phyloP scores from a whole-genome alignment of 352 stramenopile species.

The Phytophthora colocasiae region DNA sequence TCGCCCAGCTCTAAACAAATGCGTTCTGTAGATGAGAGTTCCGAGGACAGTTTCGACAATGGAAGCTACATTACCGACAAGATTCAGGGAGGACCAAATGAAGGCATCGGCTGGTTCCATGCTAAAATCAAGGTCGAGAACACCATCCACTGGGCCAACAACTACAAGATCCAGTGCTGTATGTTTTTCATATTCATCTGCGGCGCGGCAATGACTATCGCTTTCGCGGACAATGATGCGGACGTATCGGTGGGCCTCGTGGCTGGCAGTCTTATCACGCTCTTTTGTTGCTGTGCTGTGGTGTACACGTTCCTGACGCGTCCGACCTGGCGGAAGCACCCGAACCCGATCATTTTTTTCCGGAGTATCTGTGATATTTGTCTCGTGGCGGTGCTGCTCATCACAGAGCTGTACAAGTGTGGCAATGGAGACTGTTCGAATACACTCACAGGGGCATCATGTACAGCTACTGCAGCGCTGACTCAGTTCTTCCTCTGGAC shows the following conservation, averaged over 20 bases:
- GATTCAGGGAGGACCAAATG: conserved; percentile 49
- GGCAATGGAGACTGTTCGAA: conserved; percentile 42
- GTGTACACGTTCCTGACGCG: conserved; percentile 84
- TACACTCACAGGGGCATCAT: conserved; percentile 53
- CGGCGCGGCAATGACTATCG: conserved; percentile 61
- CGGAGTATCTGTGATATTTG: conserved; percentile 84
- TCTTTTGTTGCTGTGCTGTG: conserved; percentile 73
- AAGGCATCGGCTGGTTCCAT: conserved; percentile 87
- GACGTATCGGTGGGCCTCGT: conserved; percentile 75
- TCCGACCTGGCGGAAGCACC: conserved; percentile 85
- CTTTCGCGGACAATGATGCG: conserved; percentile 65
- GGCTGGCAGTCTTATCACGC: conserved; percentile 78
- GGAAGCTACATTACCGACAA: conserved; percentile 74
- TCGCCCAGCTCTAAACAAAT: conserved; percentile 41
- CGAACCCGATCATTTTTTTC: conserved; percentile 90
- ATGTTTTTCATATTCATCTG: conserved; percentile 83
- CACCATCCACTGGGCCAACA: conserved; percentile 88
- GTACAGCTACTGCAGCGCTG: conserved; percentile 69
- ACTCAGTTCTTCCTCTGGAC: conserved; percentile 91
- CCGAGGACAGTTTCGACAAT: conserved; percentile 79
- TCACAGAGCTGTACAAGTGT: conserved; percentile 88
- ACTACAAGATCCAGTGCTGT: conserved; percentile 85
- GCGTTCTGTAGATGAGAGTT: conserved; percentile 70
- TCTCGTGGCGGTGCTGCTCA: conserved; percentile 77
- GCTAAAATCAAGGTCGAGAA: conserved; percentile 89